A percentile compares a stretch with the other conserved stretches of the same genome.
These are phyloP conservation scores for Dactylellina cionopaga DNA, from an alignment of 2,329 filamentous ascomycete species.

Conservation along the genomic window DNA sequence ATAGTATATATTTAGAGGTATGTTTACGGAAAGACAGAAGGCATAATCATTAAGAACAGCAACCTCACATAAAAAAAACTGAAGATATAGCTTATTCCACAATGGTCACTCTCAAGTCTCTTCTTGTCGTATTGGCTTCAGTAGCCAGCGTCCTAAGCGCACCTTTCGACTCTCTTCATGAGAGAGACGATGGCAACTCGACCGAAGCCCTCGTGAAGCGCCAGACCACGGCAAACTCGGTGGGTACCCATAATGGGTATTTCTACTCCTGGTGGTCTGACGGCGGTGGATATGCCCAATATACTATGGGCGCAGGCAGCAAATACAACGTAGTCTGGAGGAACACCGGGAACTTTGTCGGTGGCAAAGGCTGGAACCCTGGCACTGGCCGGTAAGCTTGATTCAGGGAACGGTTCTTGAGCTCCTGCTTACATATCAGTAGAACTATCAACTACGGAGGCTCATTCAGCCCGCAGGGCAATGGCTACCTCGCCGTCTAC, in stretches of 20 bases:
- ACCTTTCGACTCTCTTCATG: slow-evolving; percentile 59
- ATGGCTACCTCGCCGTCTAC: slow-evolving; percentile 62
- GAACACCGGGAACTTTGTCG: slow-evolving; percentile 64
- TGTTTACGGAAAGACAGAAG: no score
- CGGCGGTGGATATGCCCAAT: slow-evolving; percentile 64
- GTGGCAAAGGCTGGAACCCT: slow-evolving; percentile 66
- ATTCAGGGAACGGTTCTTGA: no score
- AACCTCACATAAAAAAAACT: no score
- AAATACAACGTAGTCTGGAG: slow-evolving; percentile 66
- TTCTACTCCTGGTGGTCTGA: slow-evolving; percentile 72
- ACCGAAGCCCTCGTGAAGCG: slow-evolving; percentile 54
- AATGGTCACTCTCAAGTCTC: slow-evolving; percentile 32
- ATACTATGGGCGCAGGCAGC: slow-evolving; percentile 67
- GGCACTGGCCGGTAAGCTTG: slow-evolving; percentile 59
- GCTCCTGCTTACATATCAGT: slow-evolving; percentile 1
- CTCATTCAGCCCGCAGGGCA: slow-evolving; percentile 58
- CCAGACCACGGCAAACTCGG: slow-evolving; percentile 63
- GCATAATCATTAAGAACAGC: no score
- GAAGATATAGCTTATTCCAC: no score
- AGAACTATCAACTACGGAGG: slow-evolving; percentile 59
- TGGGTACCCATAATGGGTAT: slow-evolving; percentile 68
- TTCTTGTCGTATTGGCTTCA: slow-evolving; percentile 53
- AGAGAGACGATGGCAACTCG: slow-evolving; percentile 43
- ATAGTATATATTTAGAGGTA: no score
- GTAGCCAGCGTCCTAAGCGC: slow-evolving; percentile 60